A percentile compares a stretch with the other conserved stretches of the same genome.
These are phyloP conservation scores for Sporisorium iseilematis-ciliati DNA, from an alignment of 1,284 basidiomycete species.

Conservation along the genomic window DNA sequence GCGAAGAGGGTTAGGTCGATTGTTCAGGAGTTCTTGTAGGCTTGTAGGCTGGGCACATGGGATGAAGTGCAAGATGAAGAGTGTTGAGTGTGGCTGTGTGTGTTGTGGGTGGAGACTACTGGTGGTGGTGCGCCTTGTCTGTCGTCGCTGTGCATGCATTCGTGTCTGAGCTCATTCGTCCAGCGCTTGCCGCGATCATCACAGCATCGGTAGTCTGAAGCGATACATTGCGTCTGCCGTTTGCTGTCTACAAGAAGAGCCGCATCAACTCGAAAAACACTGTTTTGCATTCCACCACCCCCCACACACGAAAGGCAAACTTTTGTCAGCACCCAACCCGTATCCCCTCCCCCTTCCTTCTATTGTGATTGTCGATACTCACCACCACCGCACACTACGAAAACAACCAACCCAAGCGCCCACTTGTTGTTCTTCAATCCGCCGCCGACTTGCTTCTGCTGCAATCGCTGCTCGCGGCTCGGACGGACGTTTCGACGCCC, in stretches of 20 bases:
- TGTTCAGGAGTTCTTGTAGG: constrained; percentile 31
- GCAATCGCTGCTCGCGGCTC: background rate
- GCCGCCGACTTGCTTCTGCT: constrained; percentile 2
- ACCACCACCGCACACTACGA: constrained; percentile 56
- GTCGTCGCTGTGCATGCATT: too few relatives aligned
- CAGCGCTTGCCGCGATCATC: too few relatives aligned
- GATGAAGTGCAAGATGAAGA: background rate
- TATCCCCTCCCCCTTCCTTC: background rate
- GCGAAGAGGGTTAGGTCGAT: constrained; percentile 20
- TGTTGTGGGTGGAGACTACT: background rate
- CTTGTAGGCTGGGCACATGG: too few relatives aligned
- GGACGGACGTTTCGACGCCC: constrained; percentile 36
- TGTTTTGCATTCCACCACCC: too few relatives aligned
- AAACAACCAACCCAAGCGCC: constrained; percentile 36
- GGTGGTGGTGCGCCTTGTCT: too few relatives aligned
- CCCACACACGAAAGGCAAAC: background rate
- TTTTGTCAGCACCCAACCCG: background rate
- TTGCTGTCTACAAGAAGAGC: constrained; percentile 42
- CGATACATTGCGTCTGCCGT: too few relatives aligned
- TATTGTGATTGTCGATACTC: constrained; percentile 11
- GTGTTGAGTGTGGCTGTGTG: background rate
- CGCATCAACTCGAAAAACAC: constrained; percentile 54
- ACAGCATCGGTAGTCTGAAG: too few relatives aligned
- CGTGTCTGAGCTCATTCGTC: background rate
- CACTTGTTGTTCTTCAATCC: constrained; percentile 18